These are phyloP conservation scores for Nepenthes gracilis DNA, from an alignment of 148 eudicot genomes.

Conservation along the genomic window DNA sequence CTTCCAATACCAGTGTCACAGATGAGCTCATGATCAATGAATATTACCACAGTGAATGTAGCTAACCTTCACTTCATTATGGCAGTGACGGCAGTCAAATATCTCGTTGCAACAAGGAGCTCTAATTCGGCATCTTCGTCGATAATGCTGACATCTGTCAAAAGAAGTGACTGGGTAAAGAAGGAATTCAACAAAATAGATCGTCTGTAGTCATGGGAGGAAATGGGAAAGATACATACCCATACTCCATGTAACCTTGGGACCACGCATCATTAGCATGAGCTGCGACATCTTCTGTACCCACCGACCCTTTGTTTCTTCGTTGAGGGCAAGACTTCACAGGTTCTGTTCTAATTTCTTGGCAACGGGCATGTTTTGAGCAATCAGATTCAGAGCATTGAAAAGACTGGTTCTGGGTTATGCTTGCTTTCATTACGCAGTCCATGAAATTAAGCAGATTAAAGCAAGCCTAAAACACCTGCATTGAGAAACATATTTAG, in stretches of 20 bases:
- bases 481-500: conserved; percentile 47
- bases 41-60: background rate
- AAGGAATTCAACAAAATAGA: background rate
- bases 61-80: conserved; percentile 78
- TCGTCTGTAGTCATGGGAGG: background rate
- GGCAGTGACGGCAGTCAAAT: conserved; percentile 91
- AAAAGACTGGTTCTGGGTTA: conserved; percentile 6
- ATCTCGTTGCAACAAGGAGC: conserved; percentile 88
- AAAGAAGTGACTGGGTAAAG: conserved; percentile 3
- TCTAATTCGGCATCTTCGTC: conserved; percentile 66
- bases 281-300: conserved; percentile 9
- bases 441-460: conserved; percentile 22
- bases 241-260: conserved; percentile 55
- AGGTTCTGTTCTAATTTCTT: conserved; percentile 7
- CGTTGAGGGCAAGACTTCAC: conserved; percentile 6
- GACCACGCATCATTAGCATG: conserved; percentile 24
- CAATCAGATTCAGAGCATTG: conserved; percentile 15
- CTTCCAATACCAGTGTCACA: background rate
- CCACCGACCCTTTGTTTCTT: conserved; percentile 3
- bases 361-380: conserved; percentile 1
- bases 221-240: conserved; percentile 31
- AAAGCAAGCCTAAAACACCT: conserved; percentile 41
- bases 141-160: conserved; percentile 68
- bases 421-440: conserved; percentile 16
- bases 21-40: background rate